phyloP scores from a whole-genome alignment of 352 stramenopile species.

The Blastocystis hominis region DNA sequence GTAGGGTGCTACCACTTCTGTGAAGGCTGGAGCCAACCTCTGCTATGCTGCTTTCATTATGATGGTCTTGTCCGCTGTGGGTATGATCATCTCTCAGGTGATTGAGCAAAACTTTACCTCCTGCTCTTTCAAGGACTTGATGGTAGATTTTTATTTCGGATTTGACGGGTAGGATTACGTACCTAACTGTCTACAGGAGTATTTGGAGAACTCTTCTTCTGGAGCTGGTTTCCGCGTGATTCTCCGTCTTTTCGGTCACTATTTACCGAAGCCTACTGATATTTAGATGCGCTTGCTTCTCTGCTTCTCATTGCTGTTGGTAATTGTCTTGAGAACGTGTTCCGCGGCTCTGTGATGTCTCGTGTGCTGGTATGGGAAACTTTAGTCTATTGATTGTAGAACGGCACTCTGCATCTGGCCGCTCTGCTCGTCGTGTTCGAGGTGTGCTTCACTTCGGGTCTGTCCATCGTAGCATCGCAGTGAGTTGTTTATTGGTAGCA shows the following conservation, averaged over 20 bases:
- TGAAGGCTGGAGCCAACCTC: constrained; percentile 20
- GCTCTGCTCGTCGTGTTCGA: constrained; percentile 35
- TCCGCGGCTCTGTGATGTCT: constrained; percentile 25
- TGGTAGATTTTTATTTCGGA: neutral
- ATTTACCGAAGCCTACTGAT: neutral
- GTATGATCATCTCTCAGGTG: constrained; percentile 33
- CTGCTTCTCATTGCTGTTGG: constrained; percentile 42
- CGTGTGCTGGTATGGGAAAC: neutral
- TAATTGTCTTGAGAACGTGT: constrained; percentile 56
- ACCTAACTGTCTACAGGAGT: neutral
- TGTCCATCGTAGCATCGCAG: neutral
- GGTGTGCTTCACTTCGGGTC: constrained; percentile 21
- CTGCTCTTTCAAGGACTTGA: neutral
- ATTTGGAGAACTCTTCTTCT: neutral
- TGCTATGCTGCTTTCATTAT: constrained; percentile 5
- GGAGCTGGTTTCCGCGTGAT: neutral
- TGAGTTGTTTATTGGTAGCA: neutral
- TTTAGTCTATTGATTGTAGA: neutral
- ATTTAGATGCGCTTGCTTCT: constrained; percentile 3
- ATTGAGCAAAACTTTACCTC: neutral
- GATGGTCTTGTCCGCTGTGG: neutral
- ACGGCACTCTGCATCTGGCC: constrained; percentile 16
- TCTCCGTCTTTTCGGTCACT: constrained; percentile 10
- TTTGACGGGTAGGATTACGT: neutral
- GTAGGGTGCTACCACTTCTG: constrained; percentile 44